Evolutionary conservation across 129 eudicot genomes (phyloP), one percentile per base, ranked within the genome.

Genomic region (Tanacetum coccineum): DNA sequence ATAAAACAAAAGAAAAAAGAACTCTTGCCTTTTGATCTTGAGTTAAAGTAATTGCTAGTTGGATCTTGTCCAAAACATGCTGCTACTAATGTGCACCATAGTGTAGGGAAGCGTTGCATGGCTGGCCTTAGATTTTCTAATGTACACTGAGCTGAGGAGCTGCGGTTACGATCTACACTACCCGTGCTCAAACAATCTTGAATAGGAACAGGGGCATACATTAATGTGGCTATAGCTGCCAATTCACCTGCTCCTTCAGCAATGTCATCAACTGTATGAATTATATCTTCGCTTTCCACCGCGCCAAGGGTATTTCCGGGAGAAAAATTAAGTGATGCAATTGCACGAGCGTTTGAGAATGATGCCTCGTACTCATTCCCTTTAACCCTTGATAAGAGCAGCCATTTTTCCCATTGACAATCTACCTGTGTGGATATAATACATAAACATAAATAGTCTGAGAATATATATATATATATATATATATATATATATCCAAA

Each of bases 171-270:
- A 62, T 86, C 90, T 59, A 93, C 91, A 70, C 91, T 88, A 46
- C 98, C 98, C 68, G 86, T 86, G 78, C 95, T 83, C 48, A 93
- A 83, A 78, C 98, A 93, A 71, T 88, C 91, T 79, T 88, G 91
- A 66, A 93, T 74, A 8, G 98, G 98, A 64, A 82, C 48, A 65
- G 98, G 92, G 4, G 96, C 91, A 81, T 84, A 88, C 95, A 93
- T 86, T 60, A 93, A 75, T 64, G 96, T 88, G 64, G 96, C 98
- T 70, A 93, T 72, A 71, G 98, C 98, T 59, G 96, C 96, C 84
- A 93, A 70, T 81, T 86, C 88, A 63, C 98, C 96, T 66, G 95
- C 92, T 76, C 92, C 95, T 86, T 93, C 98, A 22, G 98, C 98
- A 60, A 93, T 93, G 68, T 93, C 98, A 76, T 93, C 98, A 63